Percentiles rank a stretch among this genome's conserved stretches.
These are phyloP conservation scores for Pichia sp. DNA, from an alignment of 1,139 yeast species.

Conservation along the genomic window DNA sequence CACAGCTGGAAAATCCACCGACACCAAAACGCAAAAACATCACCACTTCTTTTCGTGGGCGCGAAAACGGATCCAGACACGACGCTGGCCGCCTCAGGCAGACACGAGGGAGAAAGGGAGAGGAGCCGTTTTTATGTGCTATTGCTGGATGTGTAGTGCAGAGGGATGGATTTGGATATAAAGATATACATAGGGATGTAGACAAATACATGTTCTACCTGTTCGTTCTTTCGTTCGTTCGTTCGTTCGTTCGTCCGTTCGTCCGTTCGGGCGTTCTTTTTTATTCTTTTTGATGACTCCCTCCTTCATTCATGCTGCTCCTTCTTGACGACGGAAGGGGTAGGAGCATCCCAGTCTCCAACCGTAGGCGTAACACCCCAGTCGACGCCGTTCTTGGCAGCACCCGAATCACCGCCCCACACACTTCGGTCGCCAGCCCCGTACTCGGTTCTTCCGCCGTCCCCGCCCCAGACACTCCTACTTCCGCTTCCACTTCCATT, in stretches of 20 bases:
- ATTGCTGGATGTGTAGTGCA: neutral
- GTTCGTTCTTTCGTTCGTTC: neutral
- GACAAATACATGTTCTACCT: neutral
- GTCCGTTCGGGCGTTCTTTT: too few species aligned
- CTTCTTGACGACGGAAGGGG: constrained; percentile 25
- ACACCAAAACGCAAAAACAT: neutral
- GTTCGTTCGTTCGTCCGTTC: neutral
- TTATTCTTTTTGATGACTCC: neutral
- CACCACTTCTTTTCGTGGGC: neutral
- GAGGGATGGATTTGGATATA: neutral
- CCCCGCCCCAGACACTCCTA: constrained; percentile 40
- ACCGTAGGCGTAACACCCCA: constrained; percentile 39
- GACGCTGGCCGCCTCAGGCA: neutral
- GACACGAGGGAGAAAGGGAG: neutral
- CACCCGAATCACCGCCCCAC: constrained; percentile 35
- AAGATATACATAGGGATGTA: neutral
- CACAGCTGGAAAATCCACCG: neutral
- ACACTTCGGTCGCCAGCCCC: constrained; percentile 42
- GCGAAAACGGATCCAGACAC: neutral
- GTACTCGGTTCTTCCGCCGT: constrained; percentile 52
- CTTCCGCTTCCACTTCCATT: constrained; percentile 40
- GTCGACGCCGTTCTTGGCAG: constrained; percentile 19
- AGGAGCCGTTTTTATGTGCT: neutral
- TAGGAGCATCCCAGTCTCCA: constrained; percentile 37
- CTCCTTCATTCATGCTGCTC: constrained; percentile 23